phyloP scores from a whole-genome alignment of 768 basidiomycete genomes.

The Exidia glandulosa region DNA sequence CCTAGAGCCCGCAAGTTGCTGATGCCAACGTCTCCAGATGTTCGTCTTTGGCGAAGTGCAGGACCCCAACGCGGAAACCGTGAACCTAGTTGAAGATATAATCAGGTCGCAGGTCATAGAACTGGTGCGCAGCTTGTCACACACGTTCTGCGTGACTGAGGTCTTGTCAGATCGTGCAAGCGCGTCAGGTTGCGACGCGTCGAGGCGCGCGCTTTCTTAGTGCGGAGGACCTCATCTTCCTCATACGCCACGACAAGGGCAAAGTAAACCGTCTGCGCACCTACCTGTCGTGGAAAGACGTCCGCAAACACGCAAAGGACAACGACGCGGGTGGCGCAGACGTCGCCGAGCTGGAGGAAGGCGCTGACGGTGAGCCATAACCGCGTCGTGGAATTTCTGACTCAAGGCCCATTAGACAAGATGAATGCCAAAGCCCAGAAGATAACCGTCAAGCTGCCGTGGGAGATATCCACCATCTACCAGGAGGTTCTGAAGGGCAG shows the following conservation, averaged over 20 bases:
- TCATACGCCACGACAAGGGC: conserved; percentile 86
- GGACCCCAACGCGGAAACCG: conserved; percentile 77
- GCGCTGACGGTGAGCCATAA: conserved; percentile 57
- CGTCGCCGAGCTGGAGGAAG: conserved; percentile 74
- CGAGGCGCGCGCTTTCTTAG: conserved; percentile 79
- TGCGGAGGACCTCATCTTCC: conserved; percentile 92
- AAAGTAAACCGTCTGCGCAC: conserved; percentile 90
- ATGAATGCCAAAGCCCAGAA: conserved; percentile 77
- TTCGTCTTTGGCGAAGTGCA: conserved; percentile 95
- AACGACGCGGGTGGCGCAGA: conserved; percentile 73
- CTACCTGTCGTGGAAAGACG: conserved; percentile 95
- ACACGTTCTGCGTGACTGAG: not conserved
- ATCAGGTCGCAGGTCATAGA: conserved; percentile 85
- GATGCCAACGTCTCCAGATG: conserved; percentile 45
- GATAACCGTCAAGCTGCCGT: conserved; percentile 89
- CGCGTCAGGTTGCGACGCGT: conserved; percentile 69
- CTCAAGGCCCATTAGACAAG: conserved; percentile 42
- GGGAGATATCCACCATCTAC: conserved; percentile 90
- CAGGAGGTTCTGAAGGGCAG: conserved; percentile 69
- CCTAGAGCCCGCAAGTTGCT: not conserved
- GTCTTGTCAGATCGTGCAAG: conserved; percentile 66
- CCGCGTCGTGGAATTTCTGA: not conserved
- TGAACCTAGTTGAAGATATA: conserved; percentile 92
- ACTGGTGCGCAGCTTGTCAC: conserved; percentile 40
- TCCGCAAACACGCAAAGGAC: conserved; percentile 90